A percentile compares a stretch with the other conserved stretches of the same genome.
Evolutionary conservation across 2,329 filamentous ascomycete genomes (phyloP).

Genomic region (Trichophyton benhamiae): DNA sequence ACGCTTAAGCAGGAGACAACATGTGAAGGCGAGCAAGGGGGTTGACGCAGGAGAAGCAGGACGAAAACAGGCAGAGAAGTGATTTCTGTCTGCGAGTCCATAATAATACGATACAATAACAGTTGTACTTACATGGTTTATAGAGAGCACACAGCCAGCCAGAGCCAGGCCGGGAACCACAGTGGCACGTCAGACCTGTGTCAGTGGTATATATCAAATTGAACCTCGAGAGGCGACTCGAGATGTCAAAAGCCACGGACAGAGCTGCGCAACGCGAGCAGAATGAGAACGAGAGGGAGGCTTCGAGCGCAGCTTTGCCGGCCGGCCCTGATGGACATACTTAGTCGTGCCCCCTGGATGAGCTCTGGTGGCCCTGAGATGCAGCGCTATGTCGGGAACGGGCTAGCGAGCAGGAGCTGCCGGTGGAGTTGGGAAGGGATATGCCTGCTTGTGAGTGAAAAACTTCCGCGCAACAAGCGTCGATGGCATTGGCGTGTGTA

Average conservation of each 20-base stretch:
- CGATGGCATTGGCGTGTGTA: background rate
- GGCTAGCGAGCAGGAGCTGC: background rate
- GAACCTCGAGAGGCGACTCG: background rate
- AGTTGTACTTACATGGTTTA: constrained; percentile 1
- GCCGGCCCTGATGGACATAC: background rate
- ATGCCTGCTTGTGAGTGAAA: background rate
- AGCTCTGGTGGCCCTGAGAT: background rate
- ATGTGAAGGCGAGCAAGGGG: background rate
- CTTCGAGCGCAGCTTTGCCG: background rate
- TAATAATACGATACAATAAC: background rate
- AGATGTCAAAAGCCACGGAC: background rate
- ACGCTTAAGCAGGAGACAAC: background rate
- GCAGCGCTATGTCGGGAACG: constrained; percentile 1
- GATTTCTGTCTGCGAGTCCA: background rate
- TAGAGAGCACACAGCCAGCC: background rate
- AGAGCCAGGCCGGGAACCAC: background rate
- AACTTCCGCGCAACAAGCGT: background rate
- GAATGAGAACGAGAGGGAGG: background rate
- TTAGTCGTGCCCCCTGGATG: background rate
- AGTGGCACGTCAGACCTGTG: background rate
- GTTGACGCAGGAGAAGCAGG: too few relatives aligned
- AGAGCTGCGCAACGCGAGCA: background rate
- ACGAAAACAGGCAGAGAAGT: background rate
- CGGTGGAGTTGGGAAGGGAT: background rate
- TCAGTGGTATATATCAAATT: background rate